Conservation (phyloP, 2,329 filamentous ascomycete species). For the Hymenoscyphus fructigenus region DNA sequence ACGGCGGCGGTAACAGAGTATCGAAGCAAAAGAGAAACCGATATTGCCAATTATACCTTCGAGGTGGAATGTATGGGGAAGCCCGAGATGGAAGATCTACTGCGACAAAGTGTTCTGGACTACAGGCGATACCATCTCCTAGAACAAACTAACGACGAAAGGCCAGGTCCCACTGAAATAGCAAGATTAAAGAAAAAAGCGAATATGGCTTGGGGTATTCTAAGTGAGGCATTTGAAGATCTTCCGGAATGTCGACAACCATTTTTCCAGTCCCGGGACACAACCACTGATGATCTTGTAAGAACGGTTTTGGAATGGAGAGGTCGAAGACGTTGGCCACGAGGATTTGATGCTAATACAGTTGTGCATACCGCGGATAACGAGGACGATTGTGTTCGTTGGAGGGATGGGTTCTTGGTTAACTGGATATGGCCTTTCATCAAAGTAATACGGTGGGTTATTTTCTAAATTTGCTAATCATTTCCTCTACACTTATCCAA, state of each 20-base stretch:
- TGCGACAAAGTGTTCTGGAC: constrained; percentile 19
- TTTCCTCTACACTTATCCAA: neutral
- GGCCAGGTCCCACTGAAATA: constrained; percentile 2
- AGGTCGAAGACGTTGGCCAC: constrained; percentile 16
- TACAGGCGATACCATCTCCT: constrained; percentile 18
- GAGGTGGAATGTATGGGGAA: constrained; percentile 20
- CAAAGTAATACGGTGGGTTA: constrained; percentile 19
- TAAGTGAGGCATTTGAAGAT: constrained; percentile 15
- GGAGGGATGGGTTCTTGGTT: constrained; percentile 13
- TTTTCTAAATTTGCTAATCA: neutral
- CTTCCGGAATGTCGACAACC: constrained; percentile 11
- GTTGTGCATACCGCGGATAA: constrained; percentile 9
- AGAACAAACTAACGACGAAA: constrained; percentile 10
- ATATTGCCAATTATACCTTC: constrained; percentile 16
- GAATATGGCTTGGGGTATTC: constrained; percentile 17
- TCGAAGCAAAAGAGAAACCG: constrained; percentile 14
- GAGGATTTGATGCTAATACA: constrained; percentile 10
- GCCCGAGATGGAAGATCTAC: constrained; percentile 16
- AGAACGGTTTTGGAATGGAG: constrained; percentile 16
- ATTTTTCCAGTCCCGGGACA: constrained; percentile 8
- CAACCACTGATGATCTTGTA: constrained; percentile 12
- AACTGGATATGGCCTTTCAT: constrained; percentile 20
- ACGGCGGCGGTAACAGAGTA: constrained; percentile 20
- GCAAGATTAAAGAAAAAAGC: constrained; percentile 13
- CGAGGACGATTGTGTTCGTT: constrained; percentile 4